These are phyloP conservation scores for Pleurotus giganteus DNA, from an alignment of 768 basidiomycete species.

Conservation along the genomic window DNA sequence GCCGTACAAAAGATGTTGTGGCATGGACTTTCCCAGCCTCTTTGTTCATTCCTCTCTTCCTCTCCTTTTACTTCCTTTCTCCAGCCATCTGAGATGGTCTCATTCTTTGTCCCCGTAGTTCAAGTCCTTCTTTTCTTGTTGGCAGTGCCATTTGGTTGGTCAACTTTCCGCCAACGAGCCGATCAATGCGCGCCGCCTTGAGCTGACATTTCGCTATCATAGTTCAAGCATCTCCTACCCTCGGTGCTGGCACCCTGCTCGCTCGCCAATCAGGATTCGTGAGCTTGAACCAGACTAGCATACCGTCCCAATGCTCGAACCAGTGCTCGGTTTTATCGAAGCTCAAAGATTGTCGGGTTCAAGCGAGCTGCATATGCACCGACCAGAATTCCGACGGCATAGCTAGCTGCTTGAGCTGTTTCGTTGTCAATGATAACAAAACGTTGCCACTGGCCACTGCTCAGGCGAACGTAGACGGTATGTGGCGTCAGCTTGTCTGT, in stretches of 20 bases:
- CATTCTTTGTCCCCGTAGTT: conserved; percentile 1
- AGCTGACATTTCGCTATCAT: not conserved
- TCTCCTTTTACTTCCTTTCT: conserved; percentile 3
- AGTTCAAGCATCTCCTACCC: not conserved
- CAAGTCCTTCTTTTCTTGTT: conserved; percentile 1
- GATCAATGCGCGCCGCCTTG: not conserved
- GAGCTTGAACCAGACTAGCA: not conserved
- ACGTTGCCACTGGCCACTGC: not conserved
- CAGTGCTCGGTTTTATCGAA: not conserved
- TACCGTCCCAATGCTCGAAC: not conserved
- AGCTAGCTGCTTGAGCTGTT: conserved; percentile 1
- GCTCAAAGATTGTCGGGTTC: conserved; percentile 6
- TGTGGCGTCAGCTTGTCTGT: not conserved
- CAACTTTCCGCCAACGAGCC: not conserved
- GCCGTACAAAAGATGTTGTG: too few relatives aligned
- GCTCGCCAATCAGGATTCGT: not conserved
- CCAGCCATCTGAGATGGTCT: conserved; percentile 9
- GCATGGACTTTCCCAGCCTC: not conserved
- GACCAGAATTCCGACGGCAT: conserved; percentile 1
- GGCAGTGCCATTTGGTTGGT: conserved; percentile 3
- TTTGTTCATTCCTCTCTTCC: not conserved
- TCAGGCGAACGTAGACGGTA: conserved; percentile 1
- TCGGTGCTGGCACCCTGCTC: not conserved
- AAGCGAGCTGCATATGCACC: not conserved
- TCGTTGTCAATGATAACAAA: not conserved